Evolutionary conservation across 768 basidiomycete species (phyloP), one percentile per base, ranked within the genome.

Genomic region (Cytidiella melzeri): DNA sequence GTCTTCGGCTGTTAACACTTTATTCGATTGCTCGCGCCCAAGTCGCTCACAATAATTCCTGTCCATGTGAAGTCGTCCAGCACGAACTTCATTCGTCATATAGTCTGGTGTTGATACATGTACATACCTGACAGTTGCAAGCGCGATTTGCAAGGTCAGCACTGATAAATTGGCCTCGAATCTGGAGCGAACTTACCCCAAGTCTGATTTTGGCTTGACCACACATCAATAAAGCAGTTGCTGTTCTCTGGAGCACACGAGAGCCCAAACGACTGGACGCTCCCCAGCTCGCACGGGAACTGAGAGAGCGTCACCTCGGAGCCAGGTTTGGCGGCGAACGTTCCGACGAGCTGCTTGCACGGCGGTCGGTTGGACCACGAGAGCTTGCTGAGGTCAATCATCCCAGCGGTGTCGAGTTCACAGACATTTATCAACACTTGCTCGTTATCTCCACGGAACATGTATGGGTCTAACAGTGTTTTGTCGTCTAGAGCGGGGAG

Each of bases 31-130:
- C n/a, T n/a, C n/a, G n/a, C n/a, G n/a, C n/a, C n/a, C n/a, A n/a
- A n/a, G n/a, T n/a, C n/a, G n/a, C n/a, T n/a, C n/a, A n/a, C n/a
- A n/a, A n/a, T n/a, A n/a, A n/a, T n/a, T n/a, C n/a, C n/a, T n/a
- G n/a, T n/a, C n/a, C n/a, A n/a, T n/a, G n/a, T n/a, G n/a, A n/a
- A n/a, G n/a, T n/a, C n/a, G n/a, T n/a, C n/a, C n/a, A n/a, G n/a
- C n/a, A n/a, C n/a, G n/a, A n/a, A n/a, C n/a, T n/a, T n/a, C n/a
- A 43, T 11, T 30, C 18, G 12, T 27, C 26, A 58, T 10, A 60
- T 39, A 15, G 59, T 60, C 37, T 60, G 59, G 44, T 58, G 52
- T 51, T 62, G 61, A 52, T 59, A 60, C 57, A 62, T 57, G 48
- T 53, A 59, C 3, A 58, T 36, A 15, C 61, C 61, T 61, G 50